Conservation (phyloP, 106 monocot genomes). For the Allium cepa region DNA sequence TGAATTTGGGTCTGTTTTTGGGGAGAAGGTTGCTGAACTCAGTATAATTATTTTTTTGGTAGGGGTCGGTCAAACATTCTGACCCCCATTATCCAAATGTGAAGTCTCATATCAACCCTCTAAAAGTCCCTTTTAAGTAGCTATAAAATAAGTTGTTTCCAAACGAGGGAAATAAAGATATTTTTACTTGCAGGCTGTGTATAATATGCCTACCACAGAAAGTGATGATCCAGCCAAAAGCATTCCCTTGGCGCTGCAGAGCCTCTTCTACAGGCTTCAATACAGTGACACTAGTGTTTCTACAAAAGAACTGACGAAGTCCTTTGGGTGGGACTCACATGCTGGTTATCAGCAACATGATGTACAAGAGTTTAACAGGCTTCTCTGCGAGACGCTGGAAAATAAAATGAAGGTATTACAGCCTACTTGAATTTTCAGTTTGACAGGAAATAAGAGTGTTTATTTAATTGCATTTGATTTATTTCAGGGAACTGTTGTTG, state of each 20-base stretch:
- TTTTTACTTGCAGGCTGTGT: conserved; percentile 51
- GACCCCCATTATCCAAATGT: too few species aligned
- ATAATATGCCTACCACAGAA: conserved; percentile 86
- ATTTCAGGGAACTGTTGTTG: conserved; percentile 63
- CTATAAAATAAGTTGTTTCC: too few species aligned
- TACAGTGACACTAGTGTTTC: conserved; percentile 53
- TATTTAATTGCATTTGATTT: conserved; percentile 4
- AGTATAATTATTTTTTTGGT: too few species aligned
- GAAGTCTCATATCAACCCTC: too few species aligned
- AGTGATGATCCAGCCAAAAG: conserved; percentile 72
- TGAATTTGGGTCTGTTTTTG: too few species aligned
- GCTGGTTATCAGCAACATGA: conserved; percentile 52
- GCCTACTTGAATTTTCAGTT: neutral
- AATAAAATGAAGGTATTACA: conserved; percentile 75
- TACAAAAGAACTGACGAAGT: conserved; percentile 34
- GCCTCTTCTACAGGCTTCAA: conserved; percentile 56
- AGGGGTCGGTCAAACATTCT: too few species aligned
- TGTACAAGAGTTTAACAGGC: conserved; percentile 67
- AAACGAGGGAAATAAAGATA: too few species aligned
- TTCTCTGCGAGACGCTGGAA: conserved; percentile 59
- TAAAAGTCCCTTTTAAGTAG: too few species aligned
- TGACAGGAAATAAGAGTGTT: neutral
- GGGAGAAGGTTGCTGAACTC: too few species aligned
- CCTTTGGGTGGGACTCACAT: conserved; percentile 42
- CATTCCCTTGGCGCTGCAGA: conserved; percentile 72